Evolutionary conservation across 2,329 filamentous ascomycete genomes (phyloP).

Genomic region (Ilyonectria mors-panacis): DNA sequence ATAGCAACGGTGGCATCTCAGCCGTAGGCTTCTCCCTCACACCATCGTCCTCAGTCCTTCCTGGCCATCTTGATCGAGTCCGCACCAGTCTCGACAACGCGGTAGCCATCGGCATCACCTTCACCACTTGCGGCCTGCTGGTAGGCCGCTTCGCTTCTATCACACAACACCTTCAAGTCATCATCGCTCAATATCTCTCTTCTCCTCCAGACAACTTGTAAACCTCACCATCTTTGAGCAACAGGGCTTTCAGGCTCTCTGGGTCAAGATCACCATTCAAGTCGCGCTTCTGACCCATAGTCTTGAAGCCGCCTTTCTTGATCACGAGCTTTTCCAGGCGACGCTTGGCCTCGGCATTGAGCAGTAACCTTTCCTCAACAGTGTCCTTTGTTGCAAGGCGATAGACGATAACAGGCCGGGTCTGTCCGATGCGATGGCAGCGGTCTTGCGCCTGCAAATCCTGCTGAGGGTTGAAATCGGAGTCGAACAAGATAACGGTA

Average conservation of each 20-base stretch:
- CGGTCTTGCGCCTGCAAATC: constrained; percentile 97
- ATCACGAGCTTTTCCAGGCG: constrained; percentile 95
- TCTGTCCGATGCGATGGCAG: constrained; percentile 95
- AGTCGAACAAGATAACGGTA: constrained; percentile 92
- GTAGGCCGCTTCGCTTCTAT: constrained; percentile 77
- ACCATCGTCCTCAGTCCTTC: constrained; percentile 31
- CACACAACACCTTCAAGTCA: constrained; percentile 84
- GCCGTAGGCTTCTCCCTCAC: background rate
- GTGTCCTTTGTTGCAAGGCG: constrained; percentile 94
- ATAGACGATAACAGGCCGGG: constrained; percentile 91
- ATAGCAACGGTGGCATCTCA: background rate
- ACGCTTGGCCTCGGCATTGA: constrained; percentile 92
- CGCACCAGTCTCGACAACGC: constrained; percentile 82
- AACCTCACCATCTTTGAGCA: constrained; percentile 80
- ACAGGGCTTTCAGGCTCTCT: constrained; percentile 72
- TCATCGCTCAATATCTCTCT: constrained; percentile 79
- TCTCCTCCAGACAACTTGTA: constrained; percentile 72
- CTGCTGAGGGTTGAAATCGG: constrained; percentile 95
- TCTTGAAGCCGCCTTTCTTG: constrained; percentile 88
- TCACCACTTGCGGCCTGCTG: constrained; percentile 83
- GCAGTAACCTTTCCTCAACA: constrained; percentile 88
- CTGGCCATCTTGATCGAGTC: constrained; percentile 64
- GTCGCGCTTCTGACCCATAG: constrained; percentile 74
- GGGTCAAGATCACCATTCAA: constrained; percentile 69
- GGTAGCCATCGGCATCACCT: constrained; percentile 79